Evolutionary conservation across 73 alveolate species (phyloP), one percentile per base, ranked within the genome.

Genomic region (Strombidium stylifer): DNA sequence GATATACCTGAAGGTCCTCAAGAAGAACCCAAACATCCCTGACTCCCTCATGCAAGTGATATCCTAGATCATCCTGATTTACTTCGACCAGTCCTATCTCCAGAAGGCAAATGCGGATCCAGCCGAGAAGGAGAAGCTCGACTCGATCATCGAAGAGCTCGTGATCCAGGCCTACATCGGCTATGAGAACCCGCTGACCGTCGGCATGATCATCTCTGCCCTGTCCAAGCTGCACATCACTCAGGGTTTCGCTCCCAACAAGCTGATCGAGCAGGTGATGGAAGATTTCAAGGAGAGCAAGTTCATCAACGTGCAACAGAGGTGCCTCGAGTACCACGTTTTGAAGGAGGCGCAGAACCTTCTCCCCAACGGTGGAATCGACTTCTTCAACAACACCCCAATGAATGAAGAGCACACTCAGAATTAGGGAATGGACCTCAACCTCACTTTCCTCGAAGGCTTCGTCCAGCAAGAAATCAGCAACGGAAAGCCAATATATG

Each of bases 41-140:
- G 97, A 92, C 65, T 56, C 91, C 52, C 78, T 89, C 72, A 84
- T 90, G 34, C 71, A 92, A 57, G 94, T 92, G 47, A 76, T 90
- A 66, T 94, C 96, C 0, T 92, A 95, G 96, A 91, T 92, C 48
- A 64, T 87, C n/a, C n/a, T n/a, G n/a, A n/a, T n/a, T n/a, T n/a
- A n/a, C n/a, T n/a, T n/a, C n/a, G n/a, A n/a, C n/a, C n/a, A n/a
- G n/a, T n/a, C n/a, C n/a, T n/a, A n/a, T n/a, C n/a, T n/a, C n/a
- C n/a, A n/a, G n/a, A n/a, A 16, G 98, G 98, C 1, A 97, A 92
- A 60, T 92, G 84, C 57, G 89, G 87, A 24, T 66, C 92, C 15
- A 69, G 85, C 81, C 36, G 88, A 84, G 44, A 58, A 66, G 31
- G 87, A 74, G 51, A 84, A 78, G 62, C 59, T 79, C 18, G 74